Percentiles rank a stretch among this genome's conserved stretches.
phyloP scores from a whole-genome alignment of 257 asterid species.

The Solanum pinnatisectum region DNA sequence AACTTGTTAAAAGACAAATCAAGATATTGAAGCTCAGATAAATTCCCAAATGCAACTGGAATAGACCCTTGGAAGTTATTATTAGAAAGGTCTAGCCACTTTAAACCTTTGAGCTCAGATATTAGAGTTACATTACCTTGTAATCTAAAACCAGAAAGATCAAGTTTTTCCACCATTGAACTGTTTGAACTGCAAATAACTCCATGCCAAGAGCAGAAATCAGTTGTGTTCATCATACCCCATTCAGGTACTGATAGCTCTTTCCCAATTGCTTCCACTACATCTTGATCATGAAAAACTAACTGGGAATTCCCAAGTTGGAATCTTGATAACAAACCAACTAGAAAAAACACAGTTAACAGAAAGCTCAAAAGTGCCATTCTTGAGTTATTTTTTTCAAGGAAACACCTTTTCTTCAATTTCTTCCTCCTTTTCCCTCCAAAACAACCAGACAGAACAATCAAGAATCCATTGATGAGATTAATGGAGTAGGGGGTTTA shows the following conservation, averaged over 20 bases:
- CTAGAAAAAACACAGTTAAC: neutral
- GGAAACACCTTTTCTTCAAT: neutral
- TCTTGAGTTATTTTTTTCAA: neutral
- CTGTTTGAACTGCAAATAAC: slow-evolving; percentile 58
- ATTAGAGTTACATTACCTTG: slow-evolving; percentile 80
- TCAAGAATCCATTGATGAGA: neutral
- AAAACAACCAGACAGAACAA: neutral
- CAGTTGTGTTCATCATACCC: slow-evolving; percentile 45
- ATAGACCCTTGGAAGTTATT: slow-evolving; percentile 69
- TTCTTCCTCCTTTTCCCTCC: neutral
- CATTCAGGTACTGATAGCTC: slow-evolving; percentile 60
- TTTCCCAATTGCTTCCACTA: slow-evolving; percentile 42
- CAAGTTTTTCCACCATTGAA: slow-evolving; percentile 65
- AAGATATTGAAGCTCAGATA: slow-evolving; percentile 70
- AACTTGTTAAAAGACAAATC: slow-evolving; percentile 82
- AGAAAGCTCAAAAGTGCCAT: neutral
- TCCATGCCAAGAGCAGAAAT: slow-evolving; percentile 70
- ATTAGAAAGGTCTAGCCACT: slow-evolving; percentile 73
- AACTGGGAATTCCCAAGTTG: neutral
- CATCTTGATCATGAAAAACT: slow-evolving; percentile 27
- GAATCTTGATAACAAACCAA: slow-evolving; percentile 1
- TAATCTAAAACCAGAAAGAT: slow-evolving; percentile 53
- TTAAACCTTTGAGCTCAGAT: slow-evolving; percentile 65
- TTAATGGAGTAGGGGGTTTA: neutral
- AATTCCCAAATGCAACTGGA: slow-evolving; percentile 50